Evolutionary conservation across 768 basidiomycete genomes (phyloP).

Genomic region (Boletus insuetus): DNA sequence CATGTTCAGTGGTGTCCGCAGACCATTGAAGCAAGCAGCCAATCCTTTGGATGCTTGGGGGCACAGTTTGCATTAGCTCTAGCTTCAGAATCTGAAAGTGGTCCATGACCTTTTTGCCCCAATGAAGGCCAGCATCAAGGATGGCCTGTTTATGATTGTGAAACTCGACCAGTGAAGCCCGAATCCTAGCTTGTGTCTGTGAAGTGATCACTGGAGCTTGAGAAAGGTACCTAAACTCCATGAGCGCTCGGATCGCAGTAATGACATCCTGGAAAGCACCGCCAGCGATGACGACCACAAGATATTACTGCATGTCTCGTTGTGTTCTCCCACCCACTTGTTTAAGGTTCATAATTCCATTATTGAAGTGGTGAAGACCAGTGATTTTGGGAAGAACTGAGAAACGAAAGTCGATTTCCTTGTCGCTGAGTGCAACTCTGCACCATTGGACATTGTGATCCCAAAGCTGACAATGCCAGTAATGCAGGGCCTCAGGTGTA

Average conservation of each 20-base stretch:
- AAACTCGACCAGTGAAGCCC: constrained; percentile 26
- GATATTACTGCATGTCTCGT: constrained; percentile 34
- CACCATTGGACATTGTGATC: neutral
- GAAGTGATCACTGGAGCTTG: constrained; percentile 33
- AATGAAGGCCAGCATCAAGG: constrained; percentile 16
- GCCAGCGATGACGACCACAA: constrained; percentile 37
- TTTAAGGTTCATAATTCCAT: constrained; percentile 40
- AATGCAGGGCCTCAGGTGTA: neutral
- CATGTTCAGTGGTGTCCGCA: too few relatives aligned
- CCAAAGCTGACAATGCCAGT: neutral
- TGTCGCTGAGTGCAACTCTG: neutral
- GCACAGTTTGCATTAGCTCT: neutral
- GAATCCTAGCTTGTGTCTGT: constrained; percentile 12
- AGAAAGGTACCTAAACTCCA: constrained; percentile 37
- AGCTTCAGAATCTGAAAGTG: neutral
- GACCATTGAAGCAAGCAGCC: too few relatives aligned
- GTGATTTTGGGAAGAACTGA: neutral
- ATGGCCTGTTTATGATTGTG: constrained; percentile 33
- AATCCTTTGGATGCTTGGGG: too few relatives aligned
- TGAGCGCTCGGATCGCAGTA: constrained; percentile 31
- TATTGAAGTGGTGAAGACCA: constrained; percentile 36
- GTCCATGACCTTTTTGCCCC: constrained; percentile 15
- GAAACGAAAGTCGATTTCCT: constrained; percentile 11
- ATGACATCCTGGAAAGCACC: constrained; percentile 30
- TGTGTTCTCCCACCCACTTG: constrained; percentile 41